A percentile compares a stretch with the other conserved stretches of the same genome.
phyloP scores from a whole-genome alignment of 1,284 basidiomycete species.

The Hemileia vastatrix region DNA sequence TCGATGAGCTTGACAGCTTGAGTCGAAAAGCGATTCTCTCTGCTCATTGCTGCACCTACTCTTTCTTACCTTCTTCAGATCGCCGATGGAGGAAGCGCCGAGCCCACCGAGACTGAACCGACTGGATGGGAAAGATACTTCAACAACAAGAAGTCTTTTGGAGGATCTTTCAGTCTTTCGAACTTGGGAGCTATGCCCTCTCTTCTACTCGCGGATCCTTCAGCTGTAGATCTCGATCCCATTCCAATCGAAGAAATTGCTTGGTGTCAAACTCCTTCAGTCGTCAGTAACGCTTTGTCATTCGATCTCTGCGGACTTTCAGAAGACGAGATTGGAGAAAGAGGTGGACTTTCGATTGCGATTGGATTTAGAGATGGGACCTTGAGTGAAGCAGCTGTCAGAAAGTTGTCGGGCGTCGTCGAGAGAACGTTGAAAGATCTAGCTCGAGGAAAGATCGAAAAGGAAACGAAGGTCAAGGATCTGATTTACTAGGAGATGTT shows the following conservation, averaged over 20 bases:
- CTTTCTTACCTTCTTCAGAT: neutral
- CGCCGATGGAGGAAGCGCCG: neutral
- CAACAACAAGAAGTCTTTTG: neutral
- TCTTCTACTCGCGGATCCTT: neutral
- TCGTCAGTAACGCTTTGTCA: neutral
- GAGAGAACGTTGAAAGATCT: neutral
- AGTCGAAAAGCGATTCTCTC: too few species aligned
- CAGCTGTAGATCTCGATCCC: neutral
- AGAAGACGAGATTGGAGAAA: neutral
- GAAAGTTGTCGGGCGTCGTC: neutral
- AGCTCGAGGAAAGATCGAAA: neutral
- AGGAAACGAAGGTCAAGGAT: neutral
- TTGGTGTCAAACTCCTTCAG: neutral
- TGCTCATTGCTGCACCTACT: neutral
- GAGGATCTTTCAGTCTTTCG: neutral
- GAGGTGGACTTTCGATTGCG: neutral
- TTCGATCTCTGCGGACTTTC: neutral
- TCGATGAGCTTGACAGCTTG: too few species aligned
- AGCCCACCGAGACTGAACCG: neutral
- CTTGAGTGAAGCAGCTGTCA: neutral
- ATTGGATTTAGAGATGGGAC: neutral
- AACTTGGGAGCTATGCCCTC: neutral
- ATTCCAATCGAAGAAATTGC: neutral
- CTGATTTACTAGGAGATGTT: neutral
- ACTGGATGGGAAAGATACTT: neutral